Evolutionary conservation across 23 red algal genomes (phyloP).

Genomic region (Gracilaria gracilis): DNA sequence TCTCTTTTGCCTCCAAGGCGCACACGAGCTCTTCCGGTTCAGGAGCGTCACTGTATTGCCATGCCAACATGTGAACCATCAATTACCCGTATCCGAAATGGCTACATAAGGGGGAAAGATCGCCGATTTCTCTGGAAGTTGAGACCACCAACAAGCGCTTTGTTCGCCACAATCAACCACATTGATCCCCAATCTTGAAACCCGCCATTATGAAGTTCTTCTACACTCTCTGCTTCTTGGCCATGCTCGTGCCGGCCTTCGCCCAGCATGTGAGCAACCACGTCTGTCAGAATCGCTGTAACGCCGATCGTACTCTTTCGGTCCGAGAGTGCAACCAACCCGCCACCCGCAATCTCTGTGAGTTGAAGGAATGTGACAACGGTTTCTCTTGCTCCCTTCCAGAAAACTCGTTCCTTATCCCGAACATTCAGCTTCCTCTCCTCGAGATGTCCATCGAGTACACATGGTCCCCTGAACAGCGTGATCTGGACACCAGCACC

Average conservation of each 20-base stretch:
- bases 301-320: neutral
- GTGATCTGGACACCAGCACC: slow-evolving; percentile 17
- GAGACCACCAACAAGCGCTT: no score
- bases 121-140: no score
- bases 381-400: neutral
- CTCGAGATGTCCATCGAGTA: neutral
- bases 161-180: neutral
- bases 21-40: no score
- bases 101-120: no score
- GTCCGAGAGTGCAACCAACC: neutral
- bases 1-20: no score
- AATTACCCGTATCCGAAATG: no score
- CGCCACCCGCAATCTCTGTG: neutral
- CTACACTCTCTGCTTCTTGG: neutral
- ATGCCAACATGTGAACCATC: no score
- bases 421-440: neutral
- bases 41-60: no score
- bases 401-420: neutral
- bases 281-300: neutral
- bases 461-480: neutral
- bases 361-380: neutral
- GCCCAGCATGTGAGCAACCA: neutral
- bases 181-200: neutral
- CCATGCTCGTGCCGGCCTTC: neutral
- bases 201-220: neutral